A percentile compares a stretch with the other conserved stretches of the same genome.
phyloP scores from a whole-genome alignment of 2,329 filamentous ascomycete species.

The Sporothrix brunneoviolacea region DNA sequence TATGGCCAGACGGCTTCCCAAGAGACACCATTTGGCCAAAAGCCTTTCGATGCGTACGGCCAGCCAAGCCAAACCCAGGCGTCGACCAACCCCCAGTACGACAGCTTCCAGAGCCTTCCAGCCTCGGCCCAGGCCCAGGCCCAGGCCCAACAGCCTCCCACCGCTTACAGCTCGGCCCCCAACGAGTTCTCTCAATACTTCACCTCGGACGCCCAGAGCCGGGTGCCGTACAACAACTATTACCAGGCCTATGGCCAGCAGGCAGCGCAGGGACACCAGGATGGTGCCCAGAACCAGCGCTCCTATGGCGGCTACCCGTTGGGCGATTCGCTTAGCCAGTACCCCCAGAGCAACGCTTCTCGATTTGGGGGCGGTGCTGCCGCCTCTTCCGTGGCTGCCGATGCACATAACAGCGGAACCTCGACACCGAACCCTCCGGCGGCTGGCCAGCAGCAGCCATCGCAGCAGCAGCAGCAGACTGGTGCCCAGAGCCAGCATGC shows the following conservation, averaged over 20 bases:
- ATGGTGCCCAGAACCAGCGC: conserved; percentile 64
- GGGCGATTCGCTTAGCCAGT: conserved; percentile 59
- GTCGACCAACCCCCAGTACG: conserved; percentile 48
- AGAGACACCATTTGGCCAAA: conserved; percentile 60
- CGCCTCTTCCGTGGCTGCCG: conserved; percentile 35
- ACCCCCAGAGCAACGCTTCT: conserved; percentile 68
- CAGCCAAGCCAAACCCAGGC: conserved; percentile 62
- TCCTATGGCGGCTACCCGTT: conserved; percentile 68
- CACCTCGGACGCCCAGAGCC: conserved; percentile 58
- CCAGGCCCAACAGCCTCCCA: conserved; percentile 52
- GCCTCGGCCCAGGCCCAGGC: conserved; percentile 31
- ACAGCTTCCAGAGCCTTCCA: conserved; percentile 41
- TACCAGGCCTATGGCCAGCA: conserved; percentile 54
- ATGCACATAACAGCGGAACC: conserved; percentile 79
- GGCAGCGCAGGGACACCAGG: conserved; percentile 61
- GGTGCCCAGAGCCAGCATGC: conserved; percentile 26
- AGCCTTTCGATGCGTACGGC: conserved; percentile 80
- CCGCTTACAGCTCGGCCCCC: conserved; percentile 65
- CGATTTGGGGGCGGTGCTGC: conserved; percentile 46
- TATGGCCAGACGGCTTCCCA: conserved; percentile 58
- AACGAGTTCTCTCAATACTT: conserved; percentile 83
- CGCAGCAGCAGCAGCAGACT: conserved; percentile 25
- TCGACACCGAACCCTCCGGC: conserved; percentile 77
- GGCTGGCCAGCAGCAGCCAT: conserved; percentile 36
- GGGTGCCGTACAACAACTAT: conserved; percentile 73